Base-by-base conservation (phyloP, 495 filamentous ascomycete species). In the Penicillium daleae region DNA sequence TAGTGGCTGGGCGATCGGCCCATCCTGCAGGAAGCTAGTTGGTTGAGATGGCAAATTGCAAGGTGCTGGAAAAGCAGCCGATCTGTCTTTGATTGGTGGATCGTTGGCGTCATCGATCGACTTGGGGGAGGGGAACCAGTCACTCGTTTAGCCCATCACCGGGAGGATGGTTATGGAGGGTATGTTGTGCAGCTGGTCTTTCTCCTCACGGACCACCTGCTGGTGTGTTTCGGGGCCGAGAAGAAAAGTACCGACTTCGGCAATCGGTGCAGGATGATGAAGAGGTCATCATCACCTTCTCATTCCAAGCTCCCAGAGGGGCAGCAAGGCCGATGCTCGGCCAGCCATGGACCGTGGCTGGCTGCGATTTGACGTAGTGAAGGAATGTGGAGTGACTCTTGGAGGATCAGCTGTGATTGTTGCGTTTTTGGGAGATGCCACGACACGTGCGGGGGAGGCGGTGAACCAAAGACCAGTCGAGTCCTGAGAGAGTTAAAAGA, bases 1-100 rank as follows among this genome's bases (percentile, higher is more conserved):
- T 63, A 65, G 69, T 66, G 64, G 68, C 62, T 66, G 31, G 39
- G 42, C 61, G 69, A 74, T 74, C 71, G 69, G 62, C 71, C 71
- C 59, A 66, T 66, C 42, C 61, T 61, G 66, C 69, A 71, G 69
- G 35, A 65, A 39, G 57, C 71, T 71, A 71, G 59, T 59, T 70
- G 66, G 61, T 33, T 51, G 31, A 62, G 56, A 65, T 71, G 60
- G 59, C 49, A 50, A 70, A 61, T 54, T 15, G 54, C 17, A 65
- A 32, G 24, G 27, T 13, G 22, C 29, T 53, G 56, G 13, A 57
- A 64, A 64, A 54, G 65, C 29, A 50, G 59, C 59, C 60, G 60
- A 54, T 13, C 9, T 6, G 24, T 15, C 17, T 12, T 17, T 71
- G 61, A 71, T 67, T 73, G 66, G 69, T 49, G 46, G 44, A 59